These are phyloP conservation scores for Haberlea rhodopensis DNA, from an alignment of 257 asterid genomes.

Conservation along the genomic window DNA sequence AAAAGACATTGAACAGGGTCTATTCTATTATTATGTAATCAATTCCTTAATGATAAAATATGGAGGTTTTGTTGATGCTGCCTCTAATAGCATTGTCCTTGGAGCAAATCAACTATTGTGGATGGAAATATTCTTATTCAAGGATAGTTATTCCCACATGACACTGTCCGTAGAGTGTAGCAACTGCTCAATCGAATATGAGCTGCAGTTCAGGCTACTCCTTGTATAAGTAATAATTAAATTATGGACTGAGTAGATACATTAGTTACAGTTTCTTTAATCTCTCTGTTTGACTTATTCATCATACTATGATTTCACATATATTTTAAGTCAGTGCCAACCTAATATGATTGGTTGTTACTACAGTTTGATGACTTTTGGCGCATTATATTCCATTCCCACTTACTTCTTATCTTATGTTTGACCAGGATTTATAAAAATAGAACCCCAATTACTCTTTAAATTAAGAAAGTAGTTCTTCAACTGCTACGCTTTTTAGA, in stretches of 20 bases:
- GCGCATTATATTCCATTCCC: conserved; percentile 16
- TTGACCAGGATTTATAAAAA: neutral
- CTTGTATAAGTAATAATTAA: neutral
- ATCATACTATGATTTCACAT: conserved; percentile 5
- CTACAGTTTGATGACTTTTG: conserved; percentile 15
- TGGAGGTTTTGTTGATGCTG: too few relatives aligned
- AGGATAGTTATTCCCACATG: too few relatives aligned
- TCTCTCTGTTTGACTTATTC: conserved; percentile 23
- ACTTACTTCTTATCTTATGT: conserved; percentile 13
- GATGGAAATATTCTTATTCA: too few relatives aligned
- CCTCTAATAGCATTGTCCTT: too few relatives aligned
- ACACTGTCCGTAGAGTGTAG: too few relatives aligned
- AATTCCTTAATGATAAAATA: neutral
- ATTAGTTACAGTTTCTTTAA: conserved; percentile 21
- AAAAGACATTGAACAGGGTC: neutral
- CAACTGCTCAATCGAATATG: conserved; percentile 19
- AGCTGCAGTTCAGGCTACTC: conserved; percentile 4
- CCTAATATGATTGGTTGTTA: conserved; percentile 7
- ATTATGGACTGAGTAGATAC: too few relatives aligned
- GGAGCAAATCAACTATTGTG: too few relatives aligned
- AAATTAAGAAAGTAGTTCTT: too few relatives aligned
- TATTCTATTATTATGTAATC: too few relatives aligned
- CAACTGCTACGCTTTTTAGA: too few relatives aligned
- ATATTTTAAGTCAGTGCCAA: conserved; percentile 24
- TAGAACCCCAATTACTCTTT: too few relatives aligned